Evolutionary conservation across 495 filamentous ascomycete genomes (phyloP).

Genomic region (Annulohypoxylon moriforme): DNA sequence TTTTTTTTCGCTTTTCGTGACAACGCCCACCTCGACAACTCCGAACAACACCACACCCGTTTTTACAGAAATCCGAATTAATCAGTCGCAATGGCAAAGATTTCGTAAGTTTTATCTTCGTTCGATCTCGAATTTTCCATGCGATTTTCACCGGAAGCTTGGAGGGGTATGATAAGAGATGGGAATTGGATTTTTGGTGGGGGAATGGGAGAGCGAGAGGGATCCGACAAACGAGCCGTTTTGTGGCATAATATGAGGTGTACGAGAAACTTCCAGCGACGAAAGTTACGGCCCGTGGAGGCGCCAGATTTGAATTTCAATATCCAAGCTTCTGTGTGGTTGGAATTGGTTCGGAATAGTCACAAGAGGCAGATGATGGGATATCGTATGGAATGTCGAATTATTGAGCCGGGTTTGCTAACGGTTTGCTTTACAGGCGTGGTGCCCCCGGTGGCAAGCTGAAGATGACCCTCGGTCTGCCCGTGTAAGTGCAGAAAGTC

Average conservation of each 20-base stretch:
- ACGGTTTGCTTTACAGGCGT: conserved; percentile 66
- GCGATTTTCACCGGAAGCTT: conserved; percentile 11
- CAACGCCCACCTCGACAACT: conserved; percentile 28
- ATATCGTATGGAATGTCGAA: background rate
- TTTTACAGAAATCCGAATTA: conserved; percentile 40
- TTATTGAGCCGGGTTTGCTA: conserved; percentile 17
- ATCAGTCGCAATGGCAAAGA: conserved; percentile 62
- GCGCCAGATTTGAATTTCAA: background rate
- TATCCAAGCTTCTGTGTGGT: background rate
- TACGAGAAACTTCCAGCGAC: background rate
- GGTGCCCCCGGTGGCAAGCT: conserved; percentile 99
- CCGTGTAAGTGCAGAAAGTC: conserved; percentile 78
- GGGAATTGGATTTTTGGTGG: conserved; percentile 26
- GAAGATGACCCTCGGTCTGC: conserved; percentile 99
- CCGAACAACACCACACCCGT: conserved; percentile 22
- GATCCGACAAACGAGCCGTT: background rate
- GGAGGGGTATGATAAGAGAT: conserved; percentile 27
- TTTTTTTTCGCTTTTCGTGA: conserved; percentile 22
- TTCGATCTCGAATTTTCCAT: conserved; percentile 27
- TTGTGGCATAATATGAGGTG: conserved; percentile 29
- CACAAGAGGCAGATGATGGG: background rate
- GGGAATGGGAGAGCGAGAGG: background rate
- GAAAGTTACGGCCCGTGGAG: background rate
- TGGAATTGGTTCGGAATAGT: conserved; percentile 6
- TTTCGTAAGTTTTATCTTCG: conserved; percentile 56